Percentiles rank a stretch among this genome's conserved stretches.
phyloP scores from a whole-genome alignment of 495 filamentous ascomycete genomes.

The Neurospora sp. region DNA sequence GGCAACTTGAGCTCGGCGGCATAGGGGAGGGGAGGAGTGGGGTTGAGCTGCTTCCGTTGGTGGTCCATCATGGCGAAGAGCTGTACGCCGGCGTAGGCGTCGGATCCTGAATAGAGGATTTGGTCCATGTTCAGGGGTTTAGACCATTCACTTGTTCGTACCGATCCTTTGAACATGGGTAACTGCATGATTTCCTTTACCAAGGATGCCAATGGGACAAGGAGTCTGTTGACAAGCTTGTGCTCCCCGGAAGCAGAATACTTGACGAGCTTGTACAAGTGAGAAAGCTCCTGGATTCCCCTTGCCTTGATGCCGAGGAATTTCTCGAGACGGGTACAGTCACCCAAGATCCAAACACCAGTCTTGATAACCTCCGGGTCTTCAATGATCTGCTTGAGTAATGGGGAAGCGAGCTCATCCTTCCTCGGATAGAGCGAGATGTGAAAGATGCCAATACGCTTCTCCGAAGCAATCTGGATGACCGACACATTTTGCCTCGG shows the following conservation, averaged over 20 bases:
- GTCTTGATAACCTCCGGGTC: conserved; percentile 58
- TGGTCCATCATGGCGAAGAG: conserved; percentile 60
- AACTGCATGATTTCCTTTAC: conserved; percentile 62
- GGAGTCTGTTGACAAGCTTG: conserved; percentile 50
- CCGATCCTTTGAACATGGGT: conserved; percentile 67
- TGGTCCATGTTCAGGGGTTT: conserved; percentile 51
- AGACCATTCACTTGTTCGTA: conserved; percentile 67
- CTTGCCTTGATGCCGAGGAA: conserved; percentile 51
- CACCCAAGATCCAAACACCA: conserved; percentile 68
- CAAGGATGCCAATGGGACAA: conserved; percentile 57
- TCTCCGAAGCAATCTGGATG: conserved; percentile 70
- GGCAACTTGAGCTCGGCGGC: conserved; percentile 56
- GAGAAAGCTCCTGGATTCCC: conserved; percentile 69
- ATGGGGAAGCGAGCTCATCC: conserved; percentile 56
- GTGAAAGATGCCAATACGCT: conserved; percentile 76
- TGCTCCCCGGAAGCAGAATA: conserved; percentile 40
- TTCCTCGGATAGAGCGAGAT: conserved; percentile 50
- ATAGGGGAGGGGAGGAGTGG: conserved; percentile 57
- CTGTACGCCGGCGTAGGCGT: conserved; percentile 71
- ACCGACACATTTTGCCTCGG: conserved; percentile 60
- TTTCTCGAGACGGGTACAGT: conserved; percentile 60
- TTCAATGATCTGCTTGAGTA: conserved; percentile 62
- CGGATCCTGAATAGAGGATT: conserved; percentile 70
- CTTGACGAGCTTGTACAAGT: conserved; percentile 66
- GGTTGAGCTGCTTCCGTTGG: conserved; percentile 52